Evolutionary conservation across 2,329 filamentous ascomycete genomes (phyloP).

Genomic region (Botryotinia convoluta): DNA sequence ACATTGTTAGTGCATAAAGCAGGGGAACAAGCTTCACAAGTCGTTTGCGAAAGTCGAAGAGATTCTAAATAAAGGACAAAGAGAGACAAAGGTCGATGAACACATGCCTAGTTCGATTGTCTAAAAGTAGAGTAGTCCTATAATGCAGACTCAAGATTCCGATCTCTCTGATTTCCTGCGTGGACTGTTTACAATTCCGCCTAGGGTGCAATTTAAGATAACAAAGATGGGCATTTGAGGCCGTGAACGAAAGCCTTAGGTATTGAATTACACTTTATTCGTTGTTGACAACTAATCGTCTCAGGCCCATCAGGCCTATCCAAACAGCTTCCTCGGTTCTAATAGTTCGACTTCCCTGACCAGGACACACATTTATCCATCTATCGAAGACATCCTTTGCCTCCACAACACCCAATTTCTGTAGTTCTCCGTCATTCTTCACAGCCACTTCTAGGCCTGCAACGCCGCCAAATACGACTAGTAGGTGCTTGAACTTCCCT

Average conservation of each 20-base stretch:
- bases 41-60: background rate
- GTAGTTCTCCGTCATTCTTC: slow-evolving; percentile 57
- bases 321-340: slow-evolving; percentile 81
- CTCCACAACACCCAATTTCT: slow-evolving; percentile 56
- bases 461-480: slow-evolving; percentile 79
- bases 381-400: slow-evolving; percentile 73
- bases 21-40: background rate
- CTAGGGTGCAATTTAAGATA: background rate
- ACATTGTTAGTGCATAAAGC: background rate
- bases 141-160: background rate
- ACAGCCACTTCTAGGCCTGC: slow-evolving; percentile 76
- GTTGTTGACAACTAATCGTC: slow-evolving; percentile 48
- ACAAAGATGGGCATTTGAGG: background rate
- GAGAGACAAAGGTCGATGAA: background rate
- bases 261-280: slow-evolving; percentile 20
- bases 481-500: slow-evolving; percentile 62
- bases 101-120: background rate
- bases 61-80: background rate
- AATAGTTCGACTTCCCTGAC: slow-evolving; percentile 79
- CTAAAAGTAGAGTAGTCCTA: background rate
- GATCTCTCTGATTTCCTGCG: background rate
- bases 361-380: slow-evolving; percentile 78
- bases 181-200: background rate
- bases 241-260: background rate
- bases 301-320: slow-evolving; percentile 69